Evolutionary conservation across 2,329 filamentous ascomycete species (phyloP), one percentile per base, ranked within the genome.

Genomic region (Exophiala spinifera): DNA sequence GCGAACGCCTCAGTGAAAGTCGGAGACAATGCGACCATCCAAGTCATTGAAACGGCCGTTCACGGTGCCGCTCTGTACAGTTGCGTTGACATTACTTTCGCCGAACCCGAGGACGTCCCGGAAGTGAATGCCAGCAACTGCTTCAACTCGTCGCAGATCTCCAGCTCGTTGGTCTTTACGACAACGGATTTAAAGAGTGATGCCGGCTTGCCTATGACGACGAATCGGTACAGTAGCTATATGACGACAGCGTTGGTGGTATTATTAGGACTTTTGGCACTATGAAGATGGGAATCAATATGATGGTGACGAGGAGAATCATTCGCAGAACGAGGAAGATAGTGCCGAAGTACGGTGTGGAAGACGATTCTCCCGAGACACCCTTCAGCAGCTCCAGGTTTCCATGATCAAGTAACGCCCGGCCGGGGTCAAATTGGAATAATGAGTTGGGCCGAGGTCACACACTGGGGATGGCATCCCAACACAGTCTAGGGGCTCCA

Each of bases 51-150:
- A 76, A 73, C 83, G 6, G 91, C 91, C 13, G 76, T 89, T 56
- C 91, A 96, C 67, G 91, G 91, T 2, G 91, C 89, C 1, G 79
- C 88, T 4, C 72, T 96, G 36, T 96, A 86, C 68, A 91, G 88
- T 57, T 97, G 94, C 69, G 91, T 95, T 63, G 92, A 97, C 68
- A 95, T 97, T 65, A 92, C 87, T 44, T 95, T 97, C 64, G 89
- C 86, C 45, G 88, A 91, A 1, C 88, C 88, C 20, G 75, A 83
- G 65, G 87, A 95, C 67, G 84, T 95, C 46, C 76, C 76, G 52
- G 77, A 86, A 62, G 88, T 96, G 62, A 95, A 88, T 68, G 76
- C 79, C 55, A 79, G 83, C 13, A 96, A 96, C 74, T 97, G 92
- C 79, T 91, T 87, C 78, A 97, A 97, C 76, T 89, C 86, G 56